Evolutionary conservation across 2,329 filamentous ascomycete genomes (phyloP).

Genomic region (Knoxdaviesia capensis): DNA sequence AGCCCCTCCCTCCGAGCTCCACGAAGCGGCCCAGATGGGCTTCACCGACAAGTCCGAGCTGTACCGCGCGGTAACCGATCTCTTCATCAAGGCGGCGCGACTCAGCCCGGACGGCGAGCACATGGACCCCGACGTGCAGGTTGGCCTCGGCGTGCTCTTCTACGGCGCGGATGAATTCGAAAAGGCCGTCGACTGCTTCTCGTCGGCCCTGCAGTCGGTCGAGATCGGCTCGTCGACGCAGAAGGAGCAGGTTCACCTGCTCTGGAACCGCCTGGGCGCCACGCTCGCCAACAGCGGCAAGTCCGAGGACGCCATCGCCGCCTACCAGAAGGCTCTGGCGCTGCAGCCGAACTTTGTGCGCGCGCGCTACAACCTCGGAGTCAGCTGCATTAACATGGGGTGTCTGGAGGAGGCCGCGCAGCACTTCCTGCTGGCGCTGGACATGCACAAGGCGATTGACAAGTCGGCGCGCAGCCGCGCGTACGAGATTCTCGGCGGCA

Average conservation of each 20-base stretch:
- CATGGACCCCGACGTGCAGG: conserved; percentile 97
- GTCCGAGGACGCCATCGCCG: conserved; percentile 87
- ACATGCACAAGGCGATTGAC: conserved; percentile 91
- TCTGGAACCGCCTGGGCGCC: conserved; percentile 93
- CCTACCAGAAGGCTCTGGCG: conserved; percentile 80
- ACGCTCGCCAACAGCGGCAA: conserved; percentile 90
- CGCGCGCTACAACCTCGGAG: conserved; percentile 88
- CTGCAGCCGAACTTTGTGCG: conserved; percentile 93
- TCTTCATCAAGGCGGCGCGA: conserved; percentile 85
- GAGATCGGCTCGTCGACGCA: conserved; percentile 72
- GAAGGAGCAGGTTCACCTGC: conserved; percentile 68
- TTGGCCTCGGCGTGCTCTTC: conserved; percentile 88
- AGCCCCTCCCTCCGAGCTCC: conserved; percentile 50
- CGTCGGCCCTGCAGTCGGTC: conserved; percentile 67
- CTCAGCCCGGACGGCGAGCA: conserved; percentile 79
- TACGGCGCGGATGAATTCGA: conserved; percentile 96
- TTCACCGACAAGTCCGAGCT: conserved; percentile 85
- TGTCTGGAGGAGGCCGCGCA: conserved; percentile 85
- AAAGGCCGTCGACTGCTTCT: conserved; percentile 97
- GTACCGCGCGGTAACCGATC: conserved; percentile 73
- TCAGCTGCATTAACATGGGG: conserved; percentile 92
- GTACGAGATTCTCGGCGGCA: conserved; percentile 54
- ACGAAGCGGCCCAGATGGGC: conserved; percentile 62
- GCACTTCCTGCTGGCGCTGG: conserved; percentile 76
- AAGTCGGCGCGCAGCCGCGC: conserved; percentile 67